A percentile compares a stretch with the other conserved stretches of the same genome.
These are phyloP conservation scores for Termitomyces sp. DNA, from an alignment of 1,284 basidiomycete species.

Conservation along the genomic window DNA sequence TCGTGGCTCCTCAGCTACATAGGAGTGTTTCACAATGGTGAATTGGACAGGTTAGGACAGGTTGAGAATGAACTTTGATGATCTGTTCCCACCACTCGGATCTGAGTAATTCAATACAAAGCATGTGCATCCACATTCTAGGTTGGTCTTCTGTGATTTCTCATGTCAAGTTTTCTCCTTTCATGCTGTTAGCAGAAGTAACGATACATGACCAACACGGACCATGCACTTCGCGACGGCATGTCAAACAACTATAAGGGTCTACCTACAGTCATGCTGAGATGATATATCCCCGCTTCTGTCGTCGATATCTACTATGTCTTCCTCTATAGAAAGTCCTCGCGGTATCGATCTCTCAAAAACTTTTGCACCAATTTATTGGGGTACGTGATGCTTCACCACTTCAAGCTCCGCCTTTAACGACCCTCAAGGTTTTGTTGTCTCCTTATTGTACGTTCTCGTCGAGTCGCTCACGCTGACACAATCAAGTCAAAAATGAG, in stretches of 20 bases:
- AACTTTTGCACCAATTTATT: conserved; percentile 23
- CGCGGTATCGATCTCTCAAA: conserved; percentile 18
- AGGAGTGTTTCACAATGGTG: no score
- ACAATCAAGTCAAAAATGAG: neutral
- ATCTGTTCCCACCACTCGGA: no score
- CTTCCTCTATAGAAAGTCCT: neutral
- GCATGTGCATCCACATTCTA: no score
- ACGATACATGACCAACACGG: no score
- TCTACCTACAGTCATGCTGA: neutral
- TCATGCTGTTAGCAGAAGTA: no score
- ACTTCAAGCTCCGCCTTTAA: neutral
- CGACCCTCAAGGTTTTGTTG: conserved; percentile 13
- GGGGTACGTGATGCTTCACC: conserved; percentile 18
- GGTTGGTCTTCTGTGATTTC: no score
- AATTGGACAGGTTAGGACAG: no score
- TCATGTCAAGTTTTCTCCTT: no score
- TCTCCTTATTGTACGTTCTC: conserved; percentile 14
- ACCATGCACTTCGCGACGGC: neutral
- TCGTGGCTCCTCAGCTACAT: no score
- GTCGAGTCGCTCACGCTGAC: no score
- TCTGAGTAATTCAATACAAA: no score
- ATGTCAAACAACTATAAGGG: neutral
- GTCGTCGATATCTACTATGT: neutral
- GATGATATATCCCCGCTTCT: neutral
- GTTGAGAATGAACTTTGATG: no score